These are phyloP conservation scores for Mycena kentingensis DNA, from an alignment of 768 basidiomycete species.

Conservation along the genomic window DNA sequence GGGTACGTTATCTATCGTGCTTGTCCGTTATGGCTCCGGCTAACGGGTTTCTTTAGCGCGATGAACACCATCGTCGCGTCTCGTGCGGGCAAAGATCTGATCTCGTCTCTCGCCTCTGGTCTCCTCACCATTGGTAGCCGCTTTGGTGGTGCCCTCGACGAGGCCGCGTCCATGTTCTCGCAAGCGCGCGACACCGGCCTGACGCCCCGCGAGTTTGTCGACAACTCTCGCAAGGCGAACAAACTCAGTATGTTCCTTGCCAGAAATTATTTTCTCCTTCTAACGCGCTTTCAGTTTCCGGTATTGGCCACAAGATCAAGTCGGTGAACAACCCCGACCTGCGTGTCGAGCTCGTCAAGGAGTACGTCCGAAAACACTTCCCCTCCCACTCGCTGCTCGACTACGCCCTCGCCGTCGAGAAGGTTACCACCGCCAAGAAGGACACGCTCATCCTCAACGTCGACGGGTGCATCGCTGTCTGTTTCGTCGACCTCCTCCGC, in stretches of 20 bases:
- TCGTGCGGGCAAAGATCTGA: constrained; percentile 98
- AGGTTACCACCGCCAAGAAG: constrained; percentile 97
- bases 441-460: constrained; percentile 98
- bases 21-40: constrained; percentile 11
- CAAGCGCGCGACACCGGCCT: constrained; percentile 86
- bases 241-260: constrained; percentile 75
- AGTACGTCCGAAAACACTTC: constrained; percentile 95
- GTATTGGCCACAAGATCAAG: constrained; percentile 99
- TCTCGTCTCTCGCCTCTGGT: constrained; percentile 94
- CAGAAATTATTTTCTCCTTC: constrained; percentile 4
- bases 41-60: constrained; percentile 44
- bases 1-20: constrained; percentile 43
- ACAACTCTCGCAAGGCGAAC: constrained; percentile 88
- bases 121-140: constrained; percentile 96
- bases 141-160: constrained; percentile 98
- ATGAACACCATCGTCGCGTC: constrained; percentile 99
- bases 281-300: constrained; percentile 60
- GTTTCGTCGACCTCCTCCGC: constrained; percentile 92
- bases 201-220: constrained; percentile 98
- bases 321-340: constrained; percentile 95
- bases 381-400: constrained; percentile 90
- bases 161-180: constrained; percentile 96
- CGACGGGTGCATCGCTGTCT: constrained; percentile 93
- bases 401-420: constrained; percentile 95
- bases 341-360: constrained; percentile 91